These are phyloP conservation scores for Xylariaceae sp. DNA, from an alignment of 2,329 filamentous ascomycete genomes.

Conservation along the genomic window DNA sequence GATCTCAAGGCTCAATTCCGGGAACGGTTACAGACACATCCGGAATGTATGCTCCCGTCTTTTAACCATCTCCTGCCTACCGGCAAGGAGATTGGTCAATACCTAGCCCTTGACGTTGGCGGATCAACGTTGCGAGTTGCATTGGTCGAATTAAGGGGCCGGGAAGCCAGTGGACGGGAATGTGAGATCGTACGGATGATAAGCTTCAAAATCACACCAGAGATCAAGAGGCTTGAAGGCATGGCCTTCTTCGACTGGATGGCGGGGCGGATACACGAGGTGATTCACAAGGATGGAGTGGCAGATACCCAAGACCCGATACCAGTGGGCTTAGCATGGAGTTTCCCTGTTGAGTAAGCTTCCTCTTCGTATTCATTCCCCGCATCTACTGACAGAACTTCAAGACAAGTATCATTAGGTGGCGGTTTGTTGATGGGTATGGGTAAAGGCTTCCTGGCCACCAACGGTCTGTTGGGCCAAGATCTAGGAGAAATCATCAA, in stretches of 20 bases:
- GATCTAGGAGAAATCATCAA: slow-evolving; percentile 66
- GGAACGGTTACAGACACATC: slow-evolving; percentile 57
- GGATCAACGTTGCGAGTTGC: slow-evolving; percentile 72
- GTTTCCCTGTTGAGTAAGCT: slow-evolving; percentile 72
- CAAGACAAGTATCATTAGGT: slow-evolving; percentile 68
- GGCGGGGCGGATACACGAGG: slow-evolving; percentile 65
- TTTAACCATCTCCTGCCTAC: slow-evolving; percentile 69
- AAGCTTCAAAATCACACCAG: slow-evolving; percentile 62
- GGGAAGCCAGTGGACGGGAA: slow-evolving; percentile 48
- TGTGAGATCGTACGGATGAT: slow-evolving; percentile 61
- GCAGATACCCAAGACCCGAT: slow-evolving; percentile 53
- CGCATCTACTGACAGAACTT: slow-evolving; percentile 35
- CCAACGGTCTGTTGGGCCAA: slow-evolving; percentile 62
- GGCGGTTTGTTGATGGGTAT: slow-evolving; percentile 66
- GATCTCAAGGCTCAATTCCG: slow-evolving; percentile 62
- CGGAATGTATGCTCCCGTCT: slow-evolving; percentile 69
- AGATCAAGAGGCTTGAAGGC: slow-evolving; percentile 64
- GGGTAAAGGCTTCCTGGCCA: slow-evolving; percentile 71
- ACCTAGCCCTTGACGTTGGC: slow-evolving; percentile 71
- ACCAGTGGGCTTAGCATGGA: slow-evolving; percentile 70
- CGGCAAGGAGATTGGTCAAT: slow-evolving; percentile 65
- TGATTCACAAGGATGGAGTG: slow-evolving; percentile 53
- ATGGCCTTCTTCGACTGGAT: slow-evolving; percentile 73
- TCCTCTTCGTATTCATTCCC: neutral
- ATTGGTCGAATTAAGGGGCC: slow-evolving; percentile 64